Percentiles rank a stretch among this genome's conserved stretches.
phyloP scores from a whole-genome alignment of 1,284 basidiomycete species.

The Heterobasidion occidentale region DNA sequence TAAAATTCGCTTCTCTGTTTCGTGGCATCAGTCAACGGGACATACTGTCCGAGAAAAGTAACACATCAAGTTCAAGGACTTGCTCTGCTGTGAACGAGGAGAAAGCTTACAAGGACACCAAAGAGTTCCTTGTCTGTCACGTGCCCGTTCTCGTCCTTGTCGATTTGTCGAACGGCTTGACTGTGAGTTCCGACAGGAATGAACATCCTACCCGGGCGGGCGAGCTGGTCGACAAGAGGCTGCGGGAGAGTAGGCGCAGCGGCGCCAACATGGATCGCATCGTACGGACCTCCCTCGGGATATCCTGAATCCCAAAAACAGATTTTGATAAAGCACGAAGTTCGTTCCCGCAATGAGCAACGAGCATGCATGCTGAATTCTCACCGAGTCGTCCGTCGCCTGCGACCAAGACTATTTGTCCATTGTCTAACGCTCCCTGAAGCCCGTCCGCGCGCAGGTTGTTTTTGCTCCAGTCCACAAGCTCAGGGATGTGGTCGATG shows the following conservation, averaged over 20 bases:
- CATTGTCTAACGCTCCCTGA: constrained; percentile 38
- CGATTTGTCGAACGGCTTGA: constrained; percentile 70
- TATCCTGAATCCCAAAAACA: constrained; percentile 5
- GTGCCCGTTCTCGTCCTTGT: constrained; percentile 71
- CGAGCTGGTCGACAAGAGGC: constrained; percentile 75
- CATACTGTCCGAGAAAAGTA: constrained; percentile 13
- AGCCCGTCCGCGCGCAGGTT: constrained; percentile 74
- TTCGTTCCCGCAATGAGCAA: too few species aligned
- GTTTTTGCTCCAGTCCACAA: constrained; percentile 61
- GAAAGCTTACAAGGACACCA: constrained; percentile 64
- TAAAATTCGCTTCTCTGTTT: constrained; percentile 6
- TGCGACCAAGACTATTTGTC: constrained; percentile 53
- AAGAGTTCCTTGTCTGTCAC: constrained; percentile 68
- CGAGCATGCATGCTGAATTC: constrained; percentile 2
- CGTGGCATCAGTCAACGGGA: constrained; percentile 29
- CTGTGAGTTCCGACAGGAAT: constrained; percentile 73
- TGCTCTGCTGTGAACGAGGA: constrained; percentile 16
- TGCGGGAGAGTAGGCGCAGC: constrained; percentile 77
- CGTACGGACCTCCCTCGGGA: constrained; percentile 45
- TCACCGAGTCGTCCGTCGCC: constrained; percentile 81
- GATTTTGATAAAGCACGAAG: background rate
- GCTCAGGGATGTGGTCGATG: constrained; percentile 84
- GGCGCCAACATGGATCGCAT: constrained; percentile 93
- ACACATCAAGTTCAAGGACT: constrained; percentile 17
- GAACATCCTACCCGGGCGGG: constrained; percentile 85